phyloP scores from a whole-genome alignment of 225 moss, liverwort and hornwort species.

The Neckera pumila region DNA sequence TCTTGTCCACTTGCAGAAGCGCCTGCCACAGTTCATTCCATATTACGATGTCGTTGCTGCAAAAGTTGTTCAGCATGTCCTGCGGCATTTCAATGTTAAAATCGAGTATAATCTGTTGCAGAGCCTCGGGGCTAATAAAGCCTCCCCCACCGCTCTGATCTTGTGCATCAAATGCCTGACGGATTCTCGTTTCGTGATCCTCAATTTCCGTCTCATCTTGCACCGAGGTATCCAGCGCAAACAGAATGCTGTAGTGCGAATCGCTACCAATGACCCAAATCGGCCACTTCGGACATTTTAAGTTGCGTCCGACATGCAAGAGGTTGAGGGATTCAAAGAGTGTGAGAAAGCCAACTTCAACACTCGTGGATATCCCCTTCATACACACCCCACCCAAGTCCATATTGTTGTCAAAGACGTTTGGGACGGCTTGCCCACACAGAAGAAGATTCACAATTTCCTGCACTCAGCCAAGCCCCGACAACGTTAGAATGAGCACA shows the following conservation, averaged over 20 bases:
- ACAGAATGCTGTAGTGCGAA: slow-evolving; percentile 91
- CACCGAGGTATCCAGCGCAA: slow-evolving; percentile 68
- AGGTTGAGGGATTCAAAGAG: slow-evolving; percentile 90
- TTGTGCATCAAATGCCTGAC: slow-evolving; percentile 83
- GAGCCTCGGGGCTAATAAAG: slow-evolving; percentile 74
- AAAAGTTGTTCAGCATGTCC: slow-evolving; percentile 64
- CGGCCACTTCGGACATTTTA: slow-evolving; percentile 96
- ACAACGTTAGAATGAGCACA: neutral
- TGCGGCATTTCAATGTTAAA: slow-evolving; percentile 73
- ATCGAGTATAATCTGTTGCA: slow-evolving; percentile 64
- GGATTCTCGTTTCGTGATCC: slow-evolving; percentile 69
- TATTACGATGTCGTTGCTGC: slow-evolving; percentile 82
- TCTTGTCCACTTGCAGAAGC: slow-evolving; percentile 63
- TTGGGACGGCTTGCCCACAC: slow-evolving; percentile 88
- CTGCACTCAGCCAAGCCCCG: slow-evolving; percentile 32
- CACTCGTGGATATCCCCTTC: slow-evolving; percentile 78
- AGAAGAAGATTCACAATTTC: slow-evolving; percentile 94
- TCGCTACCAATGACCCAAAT: slow-evolving; percentile 99
- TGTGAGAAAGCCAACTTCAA: slow-evolving; percentile 97
- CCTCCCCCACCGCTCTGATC: slow-evolving; percentile 98
- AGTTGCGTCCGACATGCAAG: slow-evolving; percentile 88
- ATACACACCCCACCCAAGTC: slow-evolving; percentile 81
- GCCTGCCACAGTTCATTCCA: slow-evolving; percentile 99
- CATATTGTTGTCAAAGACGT: slow-evolving; percentile 96
- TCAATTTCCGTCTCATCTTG: slow-evolving; percentile 93